Evolutionary conservation across 2,329 filamentous ascomycete species (phyloP).

Genomic region (Botrytis sinoallii): DNA sequence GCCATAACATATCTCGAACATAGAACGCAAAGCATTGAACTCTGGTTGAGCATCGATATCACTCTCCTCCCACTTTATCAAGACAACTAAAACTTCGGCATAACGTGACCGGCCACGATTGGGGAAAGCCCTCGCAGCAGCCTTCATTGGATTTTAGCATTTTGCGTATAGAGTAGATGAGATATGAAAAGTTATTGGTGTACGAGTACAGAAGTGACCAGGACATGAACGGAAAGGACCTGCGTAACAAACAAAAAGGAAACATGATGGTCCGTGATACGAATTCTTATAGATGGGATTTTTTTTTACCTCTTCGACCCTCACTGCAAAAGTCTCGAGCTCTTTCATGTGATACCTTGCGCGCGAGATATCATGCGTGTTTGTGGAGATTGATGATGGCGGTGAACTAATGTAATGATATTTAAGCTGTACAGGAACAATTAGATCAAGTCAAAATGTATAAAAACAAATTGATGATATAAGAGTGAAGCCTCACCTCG

Average conservation of each 20-base stretch:
- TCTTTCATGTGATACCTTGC: conserved; percentile 25
- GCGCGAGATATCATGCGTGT: conserved; percentile 24
- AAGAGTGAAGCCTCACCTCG: conserved; percentile 15
- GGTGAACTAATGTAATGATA: conserved; percentile 16
- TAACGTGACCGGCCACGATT: conserved; percentile 29
- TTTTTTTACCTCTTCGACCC: conserved; percentile 20
- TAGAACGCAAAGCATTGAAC: conserved; percentile 25
- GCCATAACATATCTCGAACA: conserved; percentile 28
- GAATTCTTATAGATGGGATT: not conserved
- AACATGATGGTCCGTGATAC: conserved; percentile 15
- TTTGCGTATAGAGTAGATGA: conserved; percentile 13
- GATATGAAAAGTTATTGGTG: conserved; percentile 8
- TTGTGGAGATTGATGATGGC: conserved; percentile 19
- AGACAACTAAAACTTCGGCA: conserved; percentile 26
- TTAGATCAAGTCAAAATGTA: conserved; percentile 6
- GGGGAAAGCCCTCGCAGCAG: conserved; percentile 29
- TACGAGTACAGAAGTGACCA: not conserved
- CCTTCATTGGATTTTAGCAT: conserved; percentile 24
- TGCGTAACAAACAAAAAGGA: not conserved
- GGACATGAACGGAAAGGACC: conserved; percentile 6
- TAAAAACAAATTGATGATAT: not conserved
- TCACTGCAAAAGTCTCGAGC: conserved; percentile 21
- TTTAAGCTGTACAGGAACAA: not conserved
- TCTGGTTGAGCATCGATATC: conserved; percentile 25
- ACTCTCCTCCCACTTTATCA: conserved; percentile 31